phyloP scores from a whole-genome alignment of 1,139 yeast genomes.

The Kluyveromyces sp. region DNA sequence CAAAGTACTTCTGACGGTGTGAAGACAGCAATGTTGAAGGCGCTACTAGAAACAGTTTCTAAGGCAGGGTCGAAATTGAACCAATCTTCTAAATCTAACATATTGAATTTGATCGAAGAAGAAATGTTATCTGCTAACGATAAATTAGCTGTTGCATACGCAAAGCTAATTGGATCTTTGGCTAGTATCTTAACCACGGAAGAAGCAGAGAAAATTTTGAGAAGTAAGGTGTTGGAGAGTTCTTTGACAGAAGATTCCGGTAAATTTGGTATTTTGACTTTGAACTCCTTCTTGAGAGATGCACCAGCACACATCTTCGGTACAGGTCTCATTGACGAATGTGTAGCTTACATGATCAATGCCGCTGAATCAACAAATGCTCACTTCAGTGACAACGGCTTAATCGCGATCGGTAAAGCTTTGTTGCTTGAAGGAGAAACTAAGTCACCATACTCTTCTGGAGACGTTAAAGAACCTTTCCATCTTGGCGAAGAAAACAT shows the following conservation, averaged over 20 bases:
- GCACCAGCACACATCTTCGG: conserved; percentile 57
- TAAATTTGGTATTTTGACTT: conserved; percentile 60
- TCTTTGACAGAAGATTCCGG: conserved; percentile 34
- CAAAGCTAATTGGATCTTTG: conserved; percentile 69
- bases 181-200: conserved; percentile 58
- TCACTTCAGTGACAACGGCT: conserved; percentile 71
- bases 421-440: conserved; percentile 43
- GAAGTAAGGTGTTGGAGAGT: conserved; percentile 47
- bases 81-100: conserved; percentile 60
- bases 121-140: conserved; percentile 52
- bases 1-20: conserved; percentile 56
- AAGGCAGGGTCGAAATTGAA: conserved; percentile 75
- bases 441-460: conserved; percentile 35
- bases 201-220: conserved; percentile 57
- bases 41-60: conserved; percentile 73
- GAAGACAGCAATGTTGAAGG: conserved; percentile 77
- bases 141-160: conserved; percentile 64
- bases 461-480: conserved; percentile 28
- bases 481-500: conserved; percentile 35
- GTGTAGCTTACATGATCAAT: conserved; percentile 41
- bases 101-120: conserved; percentile 70
- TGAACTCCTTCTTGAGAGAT: conserved; percentile 74
- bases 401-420: conserved; percentile 78
- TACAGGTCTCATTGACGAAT: conserved; percentile 41
- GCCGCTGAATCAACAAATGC: conserved; percentile 42